Base-by-base conservation (phyloP, 345 rosid species). In the Luvunga scandens region DNA sequence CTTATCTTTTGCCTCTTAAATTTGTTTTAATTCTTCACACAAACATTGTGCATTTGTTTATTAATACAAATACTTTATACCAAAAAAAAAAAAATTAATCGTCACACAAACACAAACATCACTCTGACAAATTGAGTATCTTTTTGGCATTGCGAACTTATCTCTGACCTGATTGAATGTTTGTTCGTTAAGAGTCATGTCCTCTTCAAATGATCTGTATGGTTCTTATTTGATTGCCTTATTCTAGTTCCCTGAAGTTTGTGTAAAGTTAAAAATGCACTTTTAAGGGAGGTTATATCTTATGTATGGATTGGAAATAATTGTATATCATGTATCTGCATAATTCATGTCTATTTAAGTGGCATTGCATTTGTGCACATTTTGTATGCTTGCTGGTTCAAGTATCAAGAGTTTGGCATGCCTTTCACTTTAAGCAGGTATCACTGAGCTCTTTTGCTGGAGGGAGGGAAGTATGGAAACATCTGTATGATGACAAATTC, bases 401-500 rank as follows among this genome's bases (percentile, higher is more conserved):
- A 6, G 9, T 16, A 5, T 57, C 45, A 7, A 66, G 27, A 21
- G 4, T 5, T 24, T 62, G 24, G 1, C 71, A 36, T 68, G 33
- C 8, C 67, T 27, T 62, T 48, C 65, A 0, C 12, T 61, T 59
- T 7, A 10, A 73, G 27, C 84, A 89, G 92, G 78, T 82, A 79
- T 82, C 50, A 57, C 82, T 22, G 81, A 83, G 85, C 78, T 77
- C 80, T 75, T 71, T 78, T 75, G 62, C 82, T 30, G 36, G 83
- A 56, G 45, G 81, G 79, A 78, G 79, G 67, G 80, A 78, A 72
- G 67, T 36, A 56, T 62, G 27, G 81, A 66, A 74, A 77, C 83
- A 87, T 81, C 76, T 64, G 70, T 66, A 36, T 79, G 87, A 48
- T 80, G 85, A 71, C 73, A 31, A 83, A 71, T 75, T 81, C 69